Base-by-base conservation (phyloP, 257 asterid genomes). In the Cordia subcordata region DNA sequence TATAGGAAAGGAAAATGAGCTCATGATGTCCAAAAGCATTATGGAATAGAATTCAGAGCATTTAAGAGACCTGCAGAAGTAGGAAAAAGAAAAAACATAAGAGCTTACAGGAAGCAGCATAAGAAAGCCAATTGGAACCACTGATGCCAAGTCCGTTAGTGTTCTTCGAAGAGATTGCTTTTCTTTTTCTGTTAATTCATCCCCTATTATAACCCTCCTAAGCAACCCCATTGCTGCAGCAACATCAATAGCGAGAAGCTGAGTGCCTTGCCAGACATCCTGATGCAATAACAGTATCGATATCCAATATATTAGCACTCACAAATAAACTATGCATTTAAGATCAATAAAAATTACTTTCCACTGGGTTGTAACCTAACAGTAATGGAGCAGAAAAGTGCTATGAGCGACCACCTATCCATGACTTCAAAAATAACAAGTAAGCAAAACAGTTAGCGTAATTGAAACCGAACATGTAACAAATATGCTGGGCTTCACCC, bases 211-310 rank as follows among this genome's bases (percentile, higher is more conserved):
- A 61, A 72, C 72, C 82, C 96, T 80, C 71, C 79, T 80, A 16
- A 93, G 87, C 58, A 89, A 81, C 64, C 72, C 95, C 75, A 73
- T 8, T 66, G 99, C 96, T 62, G 97, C 97, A 72, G 67, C 94
- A 70, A 84, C 87, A 64, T 93, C 99, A 44, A 89, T 80, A 38
- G 97, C 99, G 60, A 93, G 96, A 75, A 93, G 97, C 82, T 93
- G 99, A 64, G 97, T 89, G 57, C 99, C 99, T 79, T 93, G 96
- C 79, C 82, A 76, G 72, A 93, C 96, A 72, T 93, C 95, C 99
- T 93, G 94, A 70, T 42, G 60, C 65, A 44, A 56, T 27, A 27
- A 27, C 35, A 27, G 3, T 1, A 1, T 27, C 35, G 6, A 27
- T 6, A 27, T 27, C 6, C 35, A 27, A 42, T 40, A 38, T 47